These are phyloP conservation scores for Globisporangium ultimum DNA, from an alignment of 352 stramenopile species.

Conservation along the genomic window DNA sequence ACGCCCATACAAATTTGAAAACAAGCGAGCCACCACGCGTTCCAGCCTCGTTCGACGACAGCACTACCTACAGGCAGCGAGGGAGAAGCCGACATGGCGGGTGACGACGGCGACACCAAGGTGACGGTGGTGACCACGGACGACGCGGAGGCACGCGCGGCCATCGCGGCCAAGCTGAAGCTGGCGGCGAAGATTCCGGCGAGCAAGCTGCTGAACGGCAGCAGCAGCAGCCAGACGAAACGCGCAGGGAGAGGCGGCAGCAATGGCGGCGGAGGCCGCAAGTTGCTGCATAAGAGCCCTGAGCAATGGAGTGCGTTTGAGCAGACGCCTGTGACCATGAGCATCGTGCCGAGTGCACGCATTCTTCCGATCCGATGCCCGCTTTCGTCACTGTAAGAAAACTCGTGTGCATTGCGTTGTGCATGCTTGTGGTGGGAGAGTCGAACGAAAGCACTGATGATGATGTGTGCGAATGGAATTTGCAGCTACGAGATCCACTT, in stretches of 20 bases:
- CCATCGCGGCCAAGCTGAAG: slow-evolving; percentile 21
- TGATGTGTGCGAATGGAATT: not conserved
- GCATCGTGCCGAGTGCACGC: slow-evolving; percentile 42
- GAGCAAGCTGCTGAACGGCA: slow-evolving; percentile 11
- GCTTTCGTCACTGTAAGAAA: slow-evolving; percentile 70
- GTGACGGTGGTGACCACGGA: slow-evolving; percentile 10
- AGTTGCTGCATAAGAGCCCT: slow-evolving; percentile 65
- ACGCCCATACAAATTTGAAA: slow-evolving; percentile 8
- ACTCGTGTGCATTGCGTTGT: not conserved
- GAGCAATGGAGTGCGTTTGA: slow-evolving; percentile 68
- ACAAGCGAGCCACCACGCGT: not conserved
- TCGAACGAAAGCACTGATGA: slow-evolving; percentile 2
- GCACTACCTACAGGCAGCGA: slow-evolving; percentile 2
- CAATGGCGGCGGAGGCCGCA: slow-evolving; percentile 25
- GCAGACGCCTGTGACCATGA: slow-evolving; percentile 46
- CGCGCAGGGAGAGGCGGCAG: slow-evolving; percentile 1
- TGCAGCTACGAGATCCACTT: slow-evolving; percentile 84
- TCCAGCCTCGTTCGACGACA: slow-evolving; percentile 1
- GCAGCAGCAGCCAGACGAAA: slow-evolving; percentile 4
- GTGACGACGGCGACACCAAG: not conserved
- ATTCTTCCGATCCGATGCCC: slow-evolving; percentile 79
- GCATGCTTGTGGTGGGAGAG: not conserved
- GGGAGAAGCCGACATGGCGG: not conserved
- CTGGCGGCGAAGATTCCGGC: slow-evolving; percentile 11
- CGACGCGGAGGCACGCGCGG: slow-evolving; percentile 13